phyloP scores from a whole-genome alignment of 1,284 basidiomycete genomes.

The Trametes hirsuta region DNA sequence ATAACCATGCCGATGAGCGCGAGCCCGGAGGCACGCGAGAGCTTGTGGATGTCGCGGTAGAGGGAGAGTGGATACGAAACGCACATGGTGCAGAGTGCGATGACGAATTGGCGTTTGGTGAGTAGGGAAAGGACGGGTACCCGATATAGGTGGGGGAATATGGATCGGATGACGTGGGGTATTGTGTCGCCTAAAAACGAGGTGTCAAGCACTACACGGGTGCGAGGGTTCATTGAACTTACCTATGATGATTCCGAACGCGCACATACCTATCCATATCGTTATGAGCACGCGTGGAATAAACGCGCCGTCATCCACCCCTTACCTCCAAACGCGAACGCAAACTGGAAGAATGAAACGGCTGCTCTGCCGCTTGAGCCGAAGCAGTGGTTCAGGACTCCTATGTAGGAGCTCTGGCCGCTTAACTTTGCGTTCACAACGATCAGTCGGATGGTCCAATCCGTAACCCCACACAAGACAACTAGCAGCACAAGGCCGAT shows the following conservation, averaged over 20 bases:
- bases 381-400: slow-evolving; percentile 95
- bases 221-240: slow-evolving; percentile 29
- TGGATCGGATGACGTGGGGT: slow-evolving; percentile 87
- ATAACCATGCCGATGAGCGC: slow-evolving; percentile 93
- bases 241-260: slow-evolving; percentile 92
- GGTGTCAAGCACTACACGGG: slow-evolving; percentile 46
- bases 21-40: slow-evolving; percentile 90
- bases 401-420: slow-evolving; percentile 92
- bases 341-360: slow-evolving; percentile 97
- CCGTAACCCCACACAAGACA: slow-evolving; percentile 83
- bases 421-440: slow-evolving; percentile 95
- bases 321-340: slow-evolving; percentile 94
- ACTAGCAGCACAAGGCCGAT: slow-evolving; percentile 84
- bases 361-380: slow-evolving; percentile 87
- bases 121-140: slow-evolving; percentile 79
- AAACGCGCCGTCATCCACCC: no score
- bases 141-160: slow-evolving; percentile 78
- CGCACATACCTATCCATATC: slow-evolving; percentile 80
- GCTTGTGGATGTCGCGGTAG: slow-evolving; percentile 96
- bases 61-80: slow-evolving; percentile 96
- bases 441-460: slow-evolving; percentile 98
- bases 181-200: slow-evolving; percentile 83
- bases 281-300: neutral
- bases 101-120: slow-evolving; percentile 88
- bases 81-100: slow-evolving; percentile 81